These are phyloP conservation scores for Paxillus ammoniavirescens DNA, from an alignment of 768 basidiomycete genomes.

Conservation along the genomic window DNA sequence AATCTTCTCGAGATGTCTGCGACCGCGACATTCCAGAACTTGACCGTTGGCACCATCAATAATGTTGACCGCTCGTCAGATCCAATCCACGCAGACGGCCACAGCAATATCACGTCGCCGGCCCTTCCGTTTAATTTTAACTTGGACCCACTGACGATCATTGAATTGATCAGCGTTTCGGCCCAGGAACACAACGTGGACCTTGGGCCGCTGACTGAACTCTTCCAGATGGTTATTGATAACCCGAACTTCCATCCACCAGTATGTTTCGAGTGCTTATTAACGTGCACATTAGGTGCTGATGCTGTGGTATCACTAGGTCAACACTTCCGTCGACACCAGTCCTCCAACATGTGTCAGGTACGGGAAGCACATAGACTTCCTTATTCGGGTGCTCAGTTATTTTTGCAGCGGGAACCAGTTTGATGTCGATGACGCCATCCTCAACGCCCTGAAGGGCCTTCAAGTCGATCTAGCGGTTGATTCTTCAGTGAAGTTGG, in stretches of 20 bases:
- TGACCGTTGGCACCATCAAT: slow-evolving; percentile 60
- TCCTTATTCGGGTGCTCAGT: slow-evolving; percentile 1
- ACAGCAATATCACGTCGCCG: slow-evolving; percentile 55
- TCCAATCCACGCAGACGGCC: slow-evolving; percentile 60
- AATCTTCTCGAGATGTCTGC: slow-evolving; percentile 57
- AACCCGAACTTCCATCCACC: slow-evolving; percentile 52
- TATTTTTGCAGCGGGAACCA: slow-evolving; percentile 52
- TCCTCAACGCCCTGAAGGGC: slow-evolving; percentile 58
- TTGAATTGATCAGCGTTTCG: slow-evolving; percentile 49
- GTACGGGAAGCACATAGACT: slow-evolving; percentile 25
- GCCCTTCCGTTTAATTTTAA: slow-evolving; percentile 63
- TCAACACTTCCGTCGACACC: slow-evolving; percentile 54
- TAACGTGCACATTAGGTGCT: neutral
- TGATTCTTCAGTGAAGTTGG: slow-evolving; percentile 53
- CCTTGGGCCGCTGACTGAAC: slow-evolving; percentile 54
- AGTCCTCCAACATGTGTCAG: slow-evolving; percentile 57
- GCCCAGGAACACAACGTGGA: slow-evolving; percentile 54
- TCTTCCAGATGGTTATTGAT: slow-evolving; percentile 54
- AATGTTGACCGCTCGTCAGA: slow-evolving; percentile 51
- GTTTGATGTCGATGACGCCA: slow-evolving; percentile 58
- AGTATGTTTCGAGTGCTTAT: slow-evolving; percentile 30
- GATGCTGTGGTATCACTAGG: slow-evolving; percentile 30
- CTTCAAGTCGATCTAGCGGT: slow-evolving; percentile 59
- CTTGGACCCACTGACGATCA: slow-evolving; percentile 58
- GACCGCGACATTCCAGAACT: slow-evolving; percentile 50